Conservation (phyloP, 805 yeast genomes). For the Candida germanica region DNA sequence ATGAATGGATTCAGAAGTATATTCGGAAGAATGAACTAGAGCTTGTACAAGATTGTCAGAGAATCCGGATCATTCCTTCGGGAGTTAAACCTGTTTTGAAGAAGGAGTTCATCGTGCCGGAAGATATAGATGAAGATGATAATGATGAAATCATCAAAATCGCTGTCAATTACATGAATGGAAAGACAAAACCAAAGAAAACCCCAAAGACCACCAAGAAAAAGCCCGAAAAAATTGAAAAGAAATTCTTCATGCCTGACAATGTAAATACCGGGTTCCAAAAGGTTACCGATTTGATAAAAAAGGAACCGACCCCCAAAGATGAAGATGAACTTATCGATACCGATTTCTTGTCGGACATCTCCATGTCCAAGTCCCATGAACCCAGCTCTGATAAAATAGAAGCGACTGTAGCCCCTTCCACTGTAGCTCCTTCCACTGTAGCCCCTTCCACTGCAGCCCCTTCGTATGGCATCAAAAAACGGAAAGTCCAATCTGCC, state of each 20-base stretch:
- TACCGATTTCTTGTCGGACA: constrained; percentile 7
- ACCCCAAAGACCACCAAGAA: constrained; percentile 6
- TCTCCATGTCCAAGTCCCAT: not conserved
- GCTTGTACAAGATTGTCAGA: constrained; percentile 40
- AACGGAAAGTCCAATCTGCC: not conserved
- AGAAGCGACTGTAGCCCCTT: not conserved
- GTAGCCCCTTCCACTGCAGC: not conserved
- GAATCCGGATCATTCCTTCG: constrained; percentile 69
- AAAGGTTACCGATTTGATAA: constrained; percentile 25
- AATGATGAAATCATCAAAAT: constrained; percentile 63
- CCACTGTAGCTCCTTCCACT: not conserved
- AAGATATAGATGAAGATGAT: constrained; percentile 35
- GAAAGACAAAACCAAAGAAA: constrained; percentile 10
- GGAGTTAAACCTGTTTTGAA: constrained; percentile 54
- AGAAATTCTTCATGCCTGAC: constrained; percentile 72
- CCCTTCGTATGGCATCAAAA: constrained; percentile 3
- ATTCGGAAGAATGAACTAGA: constrained; percentile 46
- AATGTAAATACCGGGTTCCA: constrained; percentile 64
- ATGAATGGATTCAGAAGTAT: constrained; percentile 70
- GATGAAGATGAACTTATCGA: constrained; percentile 12
- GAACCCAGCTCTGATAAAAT: not conserved
- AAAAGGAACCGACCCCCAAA: too few species aligned
- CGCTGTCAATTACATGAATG: constrained; percentile 61
- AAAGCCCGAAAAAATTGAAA: constrained; percentile 16
- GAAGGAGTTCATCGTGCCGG: constrained; percentile 57